phyloP scores from a whole-genome alignment of 2,329 filamentous ascomycete species.

The Aureobasidium sp. region DNA sequence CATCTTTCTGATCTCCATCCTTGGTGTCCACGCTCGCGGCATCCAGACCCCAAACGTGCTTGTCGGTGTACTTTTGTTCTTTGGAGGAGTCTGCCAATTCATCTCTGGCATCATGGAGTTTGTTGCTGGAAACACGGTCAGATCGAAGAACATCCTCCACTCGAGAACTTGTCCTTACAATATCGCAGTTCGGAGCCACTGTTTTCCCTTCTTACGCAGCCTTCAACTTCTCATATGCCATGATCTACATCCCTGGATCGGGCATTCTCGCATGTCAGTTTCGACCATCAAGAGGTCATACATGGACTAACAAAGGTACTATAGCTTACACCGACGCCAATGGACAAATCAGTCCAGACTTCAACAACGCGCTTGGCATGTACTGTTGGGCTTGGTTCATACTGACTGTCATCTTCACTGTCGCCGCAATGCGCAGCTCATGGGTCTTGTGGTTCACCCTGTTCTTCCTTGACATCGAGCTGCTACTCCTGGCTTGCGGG shows the following conservation, averaged over 20 bases:
- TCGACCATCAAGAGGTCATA: background rate
- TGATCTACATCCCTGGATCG: conserved; percentile 32
- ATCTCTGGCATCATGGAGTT: conserved; percentile 25
- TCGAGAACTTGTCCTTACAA: background rate
- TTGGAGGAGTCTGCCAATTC: conserved; percentile 29
- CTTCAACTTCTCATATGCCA: conserved; percentile 34
- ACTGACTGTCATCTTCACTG: conserved; percentile 22
- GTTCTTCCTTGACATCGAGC: conserved; percentile 21
- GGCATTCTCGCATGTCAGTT: conserved; percentile 25
- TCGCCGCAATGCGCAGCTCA: conserved; percentile 21
- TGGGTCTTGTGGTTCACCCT: conserved; percentile 23
- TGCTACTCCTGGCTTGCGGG: conserved; percentile 23
- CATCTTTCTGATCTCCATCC: conserved; percentile 23
- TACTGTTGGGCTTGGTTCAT: conserved; percentile 27
- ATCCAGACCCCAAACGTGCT: conserved; percentile 24
- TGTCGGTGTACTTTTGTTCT: conserved; percentile 29
- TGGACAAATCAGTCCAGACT: conserved; percentile 20
- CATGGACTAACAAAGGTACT: background rate
- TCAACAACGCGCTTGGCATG: conserved; percentile 23
- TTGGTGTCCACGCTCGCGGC: conserved; percentile 21
- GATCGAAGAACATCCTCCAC: conserved; percentile 6
- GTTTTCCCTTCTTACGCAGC: conserved; percentile 33
- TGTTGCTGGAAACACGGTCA: conserved; percentile 18
- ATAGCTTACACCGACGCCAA: conserved; percentile 28
- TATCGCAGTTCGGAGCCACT: conserved; percentile 28